Percentiles rank a stretch among this genome's conserved stretches.
phyloP scores from a whole-genome alignment of 306 rosid species.

The Adenanthera pavonina region DNA sequence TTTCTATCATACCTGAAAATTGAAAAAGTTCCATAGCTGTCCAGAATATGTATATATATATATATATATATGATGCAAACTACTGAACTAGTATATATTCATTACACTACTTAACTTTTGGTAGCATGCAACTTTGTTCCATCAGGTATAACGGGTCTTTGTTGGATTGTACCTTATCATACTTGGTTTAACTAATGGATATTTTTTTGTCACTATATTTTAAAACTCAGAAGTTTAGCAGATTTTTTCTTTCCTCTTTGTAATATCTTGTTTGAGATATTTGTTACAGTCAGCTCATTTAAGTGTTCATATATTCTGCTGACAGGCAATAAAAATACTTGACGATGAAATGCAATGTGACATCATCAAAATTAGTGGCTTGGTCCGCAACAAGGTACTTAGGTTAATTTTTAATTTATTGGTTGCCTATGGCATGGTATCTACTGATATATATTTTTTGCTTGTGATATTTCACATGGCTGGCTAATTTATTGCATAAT shows the following conservation, averaged over 20 bases:
- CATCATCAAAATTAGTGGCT: conserved; percentile 76
- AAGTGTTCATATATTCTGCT: conserved; percentile 7
- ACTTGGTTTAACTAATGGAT: background rate
- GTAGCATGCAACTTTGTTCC: background rate
- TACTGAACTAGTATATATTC: background rate
- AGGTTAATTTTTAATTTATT: background rate
- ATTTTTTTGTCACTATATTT: background rate
- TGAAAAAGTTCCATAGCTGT: background rate
- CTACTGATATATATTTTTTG: background rate
- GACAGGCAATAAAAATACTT: conserved; percentile 80
- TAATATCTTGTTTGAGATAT: background rate
- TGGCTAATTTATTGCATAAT: background rate
- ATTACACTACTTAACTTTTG: background rate
- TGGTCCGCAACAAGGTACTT: conserved; percentile 80
- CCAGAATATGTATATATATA: too few species aligned
- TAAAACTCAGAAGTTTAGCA: too few species aligned
- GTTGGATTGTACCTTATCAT: background rate
- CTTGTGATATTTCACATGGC: background rate
- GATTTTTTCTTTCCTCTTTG: background rate
- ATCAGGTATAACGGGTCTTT: background rate
- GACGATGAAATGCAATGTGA: conserved; percentile 90
- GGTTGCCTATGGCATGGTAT: background rate
- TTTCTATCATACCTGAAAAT: background rate
- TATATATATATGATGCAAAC: too few species aligned
- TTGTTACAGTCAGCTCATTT: conserved; percentile 23